These are phyloP conservation scores for Microbotryum violaceum DNA, from an alignment of 1,284 basidiomycete species.

Conservation along the genomic window DNA sequence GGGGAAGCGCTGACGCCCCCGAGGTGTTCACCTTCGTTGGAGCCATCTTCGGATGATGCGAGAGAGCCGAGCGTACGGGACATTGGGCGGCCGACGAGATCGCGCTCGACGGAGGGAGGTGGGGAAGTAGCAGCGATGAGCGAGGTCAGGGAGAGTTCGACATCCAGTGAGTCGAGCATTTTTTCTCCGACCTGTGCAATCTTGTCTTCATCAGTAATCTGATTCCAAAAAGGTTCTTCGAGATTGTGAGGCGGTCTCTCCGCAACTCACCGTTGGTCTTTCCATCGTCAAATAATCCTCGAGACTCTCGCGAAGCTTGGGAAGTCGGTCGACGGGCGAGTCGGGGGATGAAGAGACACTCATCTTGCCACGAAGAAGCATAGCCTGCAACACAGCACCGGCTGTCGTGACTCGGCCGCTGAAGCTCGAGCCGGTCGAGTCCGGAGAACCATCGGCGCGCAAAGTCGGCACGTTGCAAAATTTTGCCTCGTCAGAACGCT, in stretches of 20 bases:
- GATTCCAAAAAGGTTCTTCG: no score
- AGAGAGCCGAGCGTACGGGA: not conserved
- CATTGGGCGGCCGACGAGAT: slow-evolving; percentile 2
- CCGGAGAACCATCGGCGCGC: not conserved
- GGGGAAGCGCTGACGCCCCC: not conserved
- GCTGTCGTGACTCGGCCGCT: slow-evolving; percentile 22
- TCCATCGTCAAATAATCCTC: slow-evolving; percentile 16
- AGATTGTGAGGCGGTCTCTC: no score
- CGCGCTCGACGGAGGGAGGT: slow-evolving; percentile 8
- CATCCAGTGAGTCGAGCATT: slow-evolving; percentile 21
- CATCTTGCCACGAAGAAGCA: not conserved
- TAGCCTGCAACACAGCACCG: slow-evolving; percentile 6
- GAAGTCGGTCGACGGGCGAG: not conserved
- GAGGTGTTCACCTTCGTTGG: not conserved
- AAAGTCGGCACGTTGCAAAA: not conserved
- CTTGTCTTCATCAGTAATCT: no score
- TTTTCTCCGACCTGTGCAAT: slow-evolving; percentile 19
- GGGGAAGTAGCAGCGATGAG: slow-evolving; percentile 13
- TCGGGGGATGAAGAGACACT: not conserved
- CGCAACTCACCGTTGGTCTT: slow-evolving; percentile 13
- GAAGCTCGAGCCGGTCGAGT: slow-evolving; percentile 12
- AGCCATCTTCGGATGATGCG: not conserved
- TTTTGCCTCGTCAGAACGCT: not conserved
- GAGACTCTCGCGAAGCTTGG: slow-evolving; percentile 7
- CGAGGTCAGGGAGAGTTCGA: slow-evolving; percentile 14